Base-by-base conservation (phyloP, 768 basidiomycete genomes). In the Clitopilus hobsonii region DNA sequence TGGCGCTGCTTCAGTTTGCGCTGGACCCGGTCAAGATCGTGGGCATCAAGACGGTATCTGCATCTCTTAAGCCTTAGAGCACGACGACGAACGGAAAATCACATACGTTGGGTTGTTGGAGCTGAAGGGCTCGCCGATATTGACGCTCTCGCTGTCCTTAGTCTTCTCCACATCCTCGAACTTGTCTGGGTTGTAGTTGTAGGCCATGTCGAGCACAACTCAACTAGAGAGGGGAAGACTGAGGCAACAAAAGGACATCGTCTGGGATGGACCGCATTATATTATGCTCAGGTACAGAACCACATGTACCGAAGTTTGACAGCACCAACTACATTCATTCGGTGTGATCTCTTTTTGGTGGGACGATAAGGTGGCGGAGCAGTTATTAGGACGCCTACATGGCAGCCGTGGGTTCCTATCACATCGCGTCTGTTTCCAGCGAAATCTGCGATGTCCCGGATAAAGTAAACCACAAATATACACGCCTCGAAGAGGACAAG, bases 1-100 rank as follows among this genome's bases (percentile, higher is more conserved):
- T 89, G 88, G 26, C 88, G 82, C 68, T 89, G 86, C 69, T 88
- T 83, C 30, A 90, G 77, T 30, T 80, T 79, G 25, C 88, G 80
- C 61, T 90, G 88, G 4, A 91, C 86, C 26, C 74, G 76, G 63
- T 90, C 89, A 49, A 85, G 71, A 64, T 87, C 85, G 53, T 79
- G 76, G n/a, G 71, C 76, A 59, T 85, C 81, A 56, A 87, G 80
- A 41, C 75, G 71, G 66, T 74, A 73, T 27, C 75, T 73, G 53
- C 14, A 32, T 13, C 11, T 27, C 24, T 28, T 18, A 11, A 45
- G n/a, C 41, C 18, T 18, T 8, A 20, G 13, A 3, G 32, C 32
- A 36, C 32, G 10, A 20, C n/a, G n/a, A 45, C 11, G 14, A 20
- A 23, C 22, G 3, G 41, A 18, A 2, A 18, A 18, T 3, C 18